Evolutionary conservation across 495 filamentous ascomycete species (phyloP), one percentile per base, ranked within the genome.

Genomic region (Peziza echinospora): DNA sequence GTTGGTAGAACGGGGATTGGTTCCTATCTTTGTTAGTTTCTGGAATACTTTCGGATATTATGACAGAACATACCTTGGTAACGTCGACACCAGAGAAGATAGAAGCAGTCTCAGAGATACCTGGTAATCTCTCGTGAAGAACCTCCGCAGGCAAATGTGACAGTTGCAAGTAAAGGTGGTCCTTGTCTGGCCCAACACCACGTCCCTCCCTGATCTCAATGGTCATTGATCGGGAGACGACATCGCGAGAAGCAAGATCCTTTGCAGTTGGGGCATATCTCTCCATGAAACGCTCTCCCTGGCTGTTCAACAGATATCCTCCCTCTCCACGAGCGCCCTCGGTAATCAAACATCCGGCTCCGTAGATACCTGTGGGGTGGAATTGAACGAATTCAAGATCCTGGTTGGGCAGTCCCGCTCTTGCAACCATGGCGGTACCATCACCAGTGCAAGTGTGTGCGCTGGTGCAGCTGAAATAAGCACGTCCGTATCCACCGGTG

Each of bases 321-420:
- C 89, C 89, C 71, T 97, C 89, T 66, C 89, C 89, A 70, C 89
- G 83, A 55, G 89, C 84, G 54, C 89, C 89, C 68, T 97, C 87
- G 34, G 89, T 97, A 61, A 97, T 97, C 71, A 97, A 66, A 66
- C 87, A 93, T 53, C 89, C 89, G 52, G 89, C 89, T 63, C 89
- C 89, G 65, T 97, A 97, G 67, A 97, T 97, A 68, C 89, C 89
- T 46, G 89, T 93, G 21, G 89, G 89, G 66, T 97, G 89, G 76
- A 97, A 97, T 69, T 97, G 89, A 53, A 97, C 89, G 67, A 97
- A 97, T 66, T 97, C 89, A 58, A 97, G 72, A 73, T 97, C 89
- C 69, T 97, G 89, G 71, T 93, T 92, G 46, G 89, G 89, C 26
- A 97, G 80, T 61, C 89, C 89, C 47, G 89, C 89, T 65, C 89